Conservation (phyloP, 495 filamentous ascomycete species). For the Rostrohypoxylon terebratum region DNA sequence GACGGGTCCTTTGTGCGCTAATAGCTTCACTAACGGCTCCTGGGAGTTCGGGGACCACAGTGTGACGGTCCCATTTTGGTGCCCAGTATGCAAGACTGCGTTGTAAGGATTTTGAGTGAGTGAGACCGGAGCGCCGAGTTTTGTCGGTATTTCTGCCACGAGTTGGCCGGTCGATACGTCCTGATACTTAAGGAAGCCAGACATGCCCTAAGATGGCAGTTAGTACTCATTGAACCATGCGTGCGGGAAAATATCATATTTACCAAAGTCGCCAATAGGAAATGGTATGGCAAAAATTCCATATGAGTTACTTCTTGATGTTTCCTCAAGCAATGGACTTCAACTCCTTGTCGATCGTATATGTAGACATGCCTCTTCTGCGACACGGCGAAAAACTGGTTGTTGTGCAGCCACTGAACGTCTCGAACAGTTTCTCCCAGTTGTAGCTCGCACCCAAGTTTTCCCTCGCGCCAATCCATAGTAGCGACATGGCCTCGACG, state of each 20-base stretch:
- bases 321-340: constrained; percentile 89
- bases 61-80: constrained; percentile 93
- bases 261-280: constrained; percentile 87
- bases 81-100: constrained; percentile 88
- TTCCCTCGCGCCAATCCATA: constrained; percentile 96
- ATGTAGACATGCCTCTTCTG: constrained; percentile 96
- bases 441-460: constrained; percentile 89
- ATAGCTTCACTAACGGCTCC: constrained; percentile 88
- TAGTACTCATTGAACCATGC: constrained; percentile 35
- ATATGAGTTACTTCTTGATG: constrained; percentile 94
- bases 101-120: constrained; percentile 90
- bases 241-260: constrained; percentile 45
- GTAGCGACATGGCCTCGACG: constrained; percentile 95
- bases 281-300: constrained; percentile 97
- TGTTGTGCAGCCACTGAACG: constrained; percentile 93
- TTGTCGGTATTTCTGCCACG: constrained; percentile 84
- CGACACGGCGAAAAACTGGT: constrained; percentile 95
- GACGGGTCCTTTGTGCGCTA: constrained; percentile 96
- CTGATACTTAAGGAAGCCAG: constrained; percentile 90
- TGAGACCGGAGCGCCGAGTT: constrained; percentile 83
- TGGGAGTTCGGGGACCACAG: constrained; percentile 95
- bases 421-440: constrained; percentile 89
- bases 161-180: constrained; percentile 92
- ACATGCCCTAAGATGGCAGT: constrained; percentile 69
- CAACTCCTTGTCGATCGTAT: constrained; percentile 88